Evolutionary conservation across 179 eudicot species (phyloP), one percentile per base, ranked within the genome.

Genomic region (Corrigiola litoralis): DNA sequence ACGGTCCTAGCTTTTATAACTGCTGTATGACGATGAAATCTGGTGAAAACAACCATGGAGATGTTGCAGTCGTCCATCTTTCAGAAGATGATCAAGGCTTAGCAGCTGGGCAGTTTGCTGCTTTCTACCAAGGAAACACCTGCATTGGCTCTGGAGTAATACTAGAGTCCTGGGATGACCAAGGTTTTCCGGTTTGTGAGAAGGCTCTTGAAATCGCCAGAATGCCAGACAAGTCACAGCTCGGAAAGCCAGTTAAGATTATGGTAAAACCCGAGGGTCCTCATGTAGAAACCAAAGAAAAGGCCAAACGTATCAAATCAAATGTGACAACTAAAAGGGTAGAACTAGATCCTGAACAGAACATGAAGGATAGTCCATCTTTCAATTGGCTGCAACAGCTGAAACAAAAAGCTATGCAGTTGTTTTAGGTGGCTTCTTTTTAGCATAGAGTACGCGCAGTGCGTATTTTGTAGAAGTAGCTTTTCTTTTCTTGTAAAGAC

Each of bases 41-140:
- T 21, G 64, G 65, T 20, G 81, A 67, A 61, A 77, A 77, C 36
- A 65, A 73, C 36, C 33, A 76, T n/a, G 79, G 61, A 57, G 81
- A 77, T 58, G 79, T 90, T 36, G 95, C 79, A 13, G 83, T 85
- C 54, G 96, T 94, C 40, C 87, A 79, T 47, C 68, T 94, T 67
- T 80, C 83, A 20, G 87, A 81, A 63, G 99, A 94, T 56, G 99
- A 94, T 79, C 99, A 94, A 72, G 99, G 99, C 61, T 79, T 94
- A 58, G 96, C 99, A 61, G 95, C 99, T 6, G 99, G 99, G 33
- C 99, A 94, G 70, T 94, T 84, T 76, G 88, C 94, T 18, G 99
- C 97, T 41, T 94, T 94, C 80, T 94, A 94, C 76, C 72, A 81
- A 52, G 88, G 68, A 59, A 75, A 61, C n/a, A 50, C 63, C 1